A percentile compares a stretch with the other conserved stretches of the same genome.
Conservation (phyloP, 768 basidiomycete species). For the Lactifluus volemus region DNA sequence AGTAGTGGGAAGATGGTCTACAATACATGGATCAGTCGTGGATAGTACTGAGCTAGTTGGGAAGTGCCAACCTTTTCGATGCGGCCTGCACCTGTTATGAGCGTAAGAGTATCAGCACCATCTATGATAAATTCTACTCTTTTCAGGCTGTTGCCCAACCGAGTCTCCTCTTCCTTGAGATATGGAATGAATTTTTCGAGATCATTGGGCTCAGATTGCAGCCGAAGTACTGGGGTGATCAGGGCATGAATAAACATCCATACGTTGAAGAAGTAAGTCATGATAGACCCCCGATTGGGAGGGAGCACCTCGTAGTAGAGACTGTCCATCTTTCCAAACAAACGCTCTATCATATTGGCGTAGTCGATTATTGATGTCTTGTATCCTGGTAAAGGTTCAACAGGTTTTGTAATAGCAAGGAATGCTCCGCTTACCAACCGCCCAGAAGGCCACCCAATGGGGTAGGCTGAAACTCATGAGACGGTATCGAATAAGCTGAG, state of each 20-base stretch:
- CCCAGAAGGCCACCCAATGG: conserved; percentile 29
- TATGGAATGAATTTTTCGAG: conserved; percentile 20
- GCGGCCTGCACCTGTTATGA: conserved; percentile 24
- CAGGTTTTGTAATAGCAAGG: not conserved
- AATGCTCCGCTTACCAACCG: conserved; percentile 10
- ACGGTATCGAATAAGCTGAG: not conserved
- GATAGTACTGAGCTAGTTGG: too few relatives aligned
- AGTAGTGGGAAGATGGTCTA: conserved; percentile 16
- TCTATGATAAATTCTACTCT: conserved; percentile 25
- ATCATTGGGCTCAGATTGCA: not conserved
- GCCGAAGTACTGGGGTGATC: not conserved
- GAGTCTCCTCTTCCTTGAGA: conserved; percentile 22
- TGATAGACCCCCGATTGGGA: not conserved
- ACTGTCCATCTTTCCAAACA: conserved; percentile 15
- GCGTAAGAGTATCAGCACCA: conserved; percentile 23
- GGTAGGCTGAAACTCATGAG: conserved; percentile 18
- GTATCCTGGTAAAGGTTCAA: conserved; percentile 2
- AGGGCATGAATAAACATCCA: conserved; percentile 3
- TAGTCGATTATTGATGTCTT: conserved; percentile 11
- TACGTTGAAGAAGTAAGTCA: not conserved
- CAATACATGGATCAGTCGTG: not conserved
- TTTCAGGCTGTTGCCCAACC: conserved; percentile 22
- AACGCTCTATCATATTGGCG: conserved; percentile 5
- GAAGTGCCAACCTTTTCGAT: conserved; percentile 23
- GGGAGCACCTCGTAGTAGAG: conserved; percentile 1